Evolutionary conservation across 495 filamentous ascomycete genomes (phyloP), one percentile per base, ranked within the genome.

Genomic region (Lichenothelia convexa): DNA sequence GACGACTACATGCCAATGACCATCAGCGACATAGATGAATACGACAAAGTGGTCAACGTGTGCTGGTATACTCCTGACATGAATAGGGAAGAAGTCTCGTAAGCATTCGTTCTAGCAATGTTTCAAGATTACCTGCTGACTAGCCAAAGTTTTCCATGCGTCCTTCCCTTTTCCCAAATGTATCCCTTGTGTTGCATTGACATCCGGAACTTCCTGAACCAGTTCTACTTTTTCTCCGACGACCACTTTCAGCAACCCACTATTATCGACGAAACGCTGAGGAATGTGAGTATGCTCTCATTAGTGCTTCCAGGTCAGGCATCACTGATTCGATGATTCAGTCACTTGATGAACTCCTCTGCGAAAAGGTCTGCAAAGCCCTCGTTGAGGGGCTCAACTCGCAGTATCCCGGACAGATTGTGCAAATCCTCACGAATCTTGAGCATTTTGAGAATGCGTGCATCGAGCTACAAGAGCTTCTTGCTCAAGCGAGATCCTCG

Each of bases 1-100:
- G 89, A 99, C 53, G 89, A 99, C 53, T 99, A 95, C 56, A 94
- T 95, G 86, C 91, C 91, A 15, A 95, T 99, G 91, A 75, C 80
- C 4, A 91, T 94, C 47, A 75, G 79, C 41, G 80, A 75, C 18
- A 45, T 65, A n/a, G 85, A 91, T 39, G 84, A 94, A 47, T 94
- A 91, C 52, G 80, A 92, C 42, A 91, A 93, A 47, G 86, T 99
- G 18, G 70, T 93, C 45, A 81, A 78, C 38, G 82, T 93, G 36
- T 87, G 73, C 54, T 95, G 86, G 85, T 93, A 89, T 51, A 75
- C 65, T 6, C 84, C 83, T 30, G 81, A 89, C 8, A 81, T 76
- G 39, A 54, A 75, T 30, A 63, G 66, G 8, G 73, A 85, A 41
- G 73, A 91, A 40, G 66, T 91, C 46, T 68, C 65, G 75, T 87